These are phyloP conservation scores for Penicillium psychrosexuale DNA, from an alignment of 2,329 filamentous ascomycete species.

Conservation along the genomic window DNA sequence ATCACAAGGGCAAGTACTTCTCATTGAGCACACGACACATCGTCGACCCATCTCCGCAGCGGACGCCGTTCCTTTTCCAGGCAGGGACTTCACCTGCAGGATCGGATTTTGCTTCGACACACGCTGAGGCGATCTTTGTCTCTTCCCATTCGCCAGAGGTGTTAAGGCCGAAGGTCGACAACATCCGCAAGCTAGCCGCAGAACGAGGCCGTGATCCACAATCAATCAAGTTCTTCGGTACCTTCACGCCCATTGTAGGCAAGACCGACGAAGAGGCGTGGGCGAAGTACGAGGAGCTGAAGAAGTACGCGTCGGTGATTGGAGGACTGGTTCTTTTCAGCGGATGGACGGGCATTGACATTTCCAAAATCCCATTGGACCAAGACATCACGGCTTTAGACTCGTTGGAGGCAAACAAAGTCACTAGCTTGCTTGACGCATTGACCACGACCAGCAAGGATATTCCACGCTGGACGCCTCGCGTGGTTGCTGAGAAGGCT, in stretches of 20 bases:
- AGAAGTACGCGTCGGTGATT: conserved; percentile 53
- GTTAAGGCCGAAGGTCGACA: conserved; percentile 51
- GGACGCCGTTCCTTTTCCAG: conserved; percentile 58
- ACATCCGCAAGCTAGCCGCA: conserved; percentile 53
- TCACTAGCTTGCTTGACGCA: conserved; percentile 50
- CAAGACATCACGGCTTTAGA: conserved; percentile 55
- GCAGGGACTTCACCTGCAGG: conserved; percentile 60
- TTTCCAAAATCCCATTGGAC: conserved; percentile 57
- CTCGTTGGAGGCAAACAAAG: conserved; percentile 52
- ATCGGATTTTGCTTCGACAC: conserved; percentile 54
- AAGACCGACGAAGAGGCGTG: conserved; percentile 53
- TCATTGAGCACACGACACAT: conserved; percentile 48
- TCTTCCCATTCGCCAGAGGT: conserved; percentile 52
- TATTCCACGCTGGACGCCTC: conserved; percentile 47
- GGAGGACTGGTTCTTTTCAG: conserved; percentile 56
- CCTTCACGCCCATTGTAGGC: conserved; percentile 51
- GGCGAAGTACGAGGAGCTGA: conserved; percentile 51
- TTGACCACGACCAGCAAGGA: conserved; percentile 51
- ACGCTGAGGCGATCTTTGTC: conserved; percentile 62
- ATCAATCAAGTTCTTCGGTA: conserved; percentile 56
- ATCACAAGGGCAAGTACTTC: conserved; percentile 58
- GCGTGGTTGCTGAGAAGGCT: conserved; percentile 47
- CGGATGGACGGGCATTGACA: conserved; percentile 60
- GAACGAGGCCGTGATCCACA: conserved; percentile 54
- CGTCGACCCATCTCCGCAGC: conserved; percentile 56